Percentiles rank a stretch among this genome's conserved stretches.
These are phyloP conservation scores for Botrytis elliptica DNA, from an alignment of 2,329 filamentous ascomycete genomes.

Conservation along the genomic window DNA sequence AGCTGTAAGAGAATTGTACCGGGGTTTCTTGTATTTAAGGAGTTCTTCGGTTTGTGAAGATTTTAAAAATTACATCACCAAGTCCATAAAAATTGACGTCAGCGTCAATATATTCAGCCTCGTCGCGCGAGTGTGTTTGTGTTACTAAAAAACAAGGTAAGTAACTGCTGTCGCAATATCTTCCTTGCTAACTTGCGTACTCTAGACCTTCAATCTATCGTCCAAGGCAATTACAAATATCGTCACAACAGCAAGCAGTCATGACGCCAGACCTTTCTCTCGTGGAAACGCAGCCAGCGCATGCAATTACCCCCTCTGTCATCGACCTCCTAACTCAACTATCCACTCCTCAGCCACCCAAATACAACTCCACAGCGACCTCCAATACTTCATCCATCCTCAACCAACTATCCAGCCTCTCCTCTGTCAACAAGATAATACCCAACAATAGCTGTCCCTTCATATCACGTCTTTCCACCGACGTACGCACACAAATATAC, in stretches of 20 bases:
- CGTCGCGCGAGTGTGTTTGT: background rate
- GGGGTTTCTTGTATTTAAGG: background rate
- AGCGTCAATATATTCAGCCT: background rate
- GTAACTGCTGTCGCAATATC: background rate
- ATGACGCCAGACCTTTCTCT: background rate
- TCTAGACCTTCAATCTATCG: background rate
- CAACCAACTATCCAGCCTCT: too few relatives aligned
- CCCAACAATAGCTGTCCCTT: background rate
- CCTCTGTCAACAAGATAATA: background rate
- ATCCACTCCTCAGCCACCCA: background rate
- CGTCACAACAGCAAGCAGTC: background rate
- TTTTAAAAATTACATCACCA: background rate
- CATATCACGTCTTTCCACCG: background rate
- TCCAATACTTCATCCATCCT: background rate
- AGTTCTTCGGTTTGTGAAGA: background rate
- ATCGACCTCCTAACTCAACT: background rate
- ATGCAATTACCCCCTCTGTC: background rate
- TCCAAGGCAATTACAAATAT: background rate
- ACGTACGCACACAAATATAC: background rate
- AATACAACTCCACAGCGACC: too few relatives aligned
- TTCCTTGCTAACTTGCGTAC: background rate
- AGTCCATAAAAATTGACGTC: background rate
- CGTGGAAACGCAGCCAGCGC: background rate
- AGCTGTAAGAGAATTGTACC: background rate
- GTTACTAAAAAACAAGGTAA: background rate